phyloP scores from a whole-genome alignment of 176 grass and related monocot genomes.

The Zoysia japonica region DNA sequence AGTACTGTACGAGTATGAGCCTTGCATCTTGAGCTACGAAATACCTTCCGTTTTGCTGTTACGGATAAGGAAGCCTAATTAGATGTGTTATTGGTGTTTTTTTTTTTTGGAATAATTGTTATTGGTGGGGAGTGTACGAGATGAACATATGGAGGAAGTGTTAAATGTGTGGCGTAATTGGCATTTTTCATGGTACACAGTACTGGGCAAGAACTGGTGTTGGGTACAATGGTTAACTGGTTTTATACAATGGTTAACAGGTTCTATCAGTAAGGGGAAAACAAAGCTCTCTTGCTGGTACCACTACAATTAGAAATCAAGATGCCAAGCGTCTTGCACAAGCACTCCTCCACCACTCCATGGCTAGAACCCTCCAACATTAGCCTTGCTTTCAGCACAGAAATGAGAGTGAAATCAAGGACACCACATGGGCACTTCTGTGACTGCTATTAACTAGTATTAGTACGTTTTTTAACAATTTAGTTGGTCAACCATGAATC shows the following conservation, averaged over 20 bases:
- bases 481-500: constrained; percentile 13
- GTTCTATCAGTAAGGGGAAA: neutral
- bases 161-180: constrained; percentile 35
- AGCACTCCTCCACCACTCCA: constrained; percentile 26
- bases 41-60: constrained; percentile 32
- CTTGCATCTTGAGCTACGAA: constrained; percentile 31
- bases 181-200: neutral
- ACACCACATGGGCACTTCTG: constrained; percentile 25
- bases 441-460: neutral
- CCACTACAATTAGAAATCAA: neutral
- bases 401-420: neutral
- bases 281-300: neutral
- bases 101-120: too few relatives aligned
- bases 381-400: constrained; percentile 9
- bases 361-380: constrained; percentile 6
- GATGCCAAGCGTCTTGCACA: constrained; percentile 4
- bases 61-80: constrained; percentile 10
- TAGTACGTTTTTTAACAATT: constrained; percentile 8
- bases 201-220: constrained; percentile 12
- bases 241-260: neutral
- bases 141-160: constrained; percentile 24
- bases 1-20: neutral
- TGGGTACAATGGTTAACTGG: neutral
- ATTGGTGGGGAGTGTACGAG: constrained; percentile 2
- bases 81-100: constrained; percentile 5